These are phyloP conservation scores for Beauveria scarabaeidicola DNA, from an alignment of 2,329 filamentous ascomycete species.

Conservation along the genomic window DNA sequence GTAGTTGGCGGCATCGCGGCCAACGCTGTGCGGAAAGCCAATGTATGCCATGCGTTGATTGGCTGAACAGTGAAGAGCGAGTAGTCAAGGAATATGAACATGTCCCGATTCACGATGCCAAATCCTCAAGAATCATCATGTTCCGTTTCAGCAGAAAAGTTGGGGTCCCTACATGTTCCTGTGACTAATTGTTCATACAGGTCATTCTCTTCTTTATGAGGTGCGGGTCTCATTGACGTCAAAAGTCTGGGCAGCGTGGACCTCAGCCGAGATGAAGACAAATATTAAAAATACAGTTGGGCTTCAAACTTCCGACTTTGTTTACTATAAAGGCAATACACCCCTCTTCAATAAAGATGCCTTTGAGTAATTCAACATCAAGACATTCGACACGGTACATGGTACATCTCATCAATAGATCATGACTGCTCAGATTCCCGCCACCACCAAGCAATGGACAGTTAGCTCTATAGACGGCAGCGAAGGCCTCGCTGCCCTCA, in stretches of 20 bases:
- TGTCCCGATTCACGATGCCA: too few species aligned
- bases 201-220: background rate
- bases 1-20: too few species aligned
- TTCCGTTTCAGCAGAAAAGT: background rate
- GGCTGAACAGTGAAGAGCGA: too few species aligned
- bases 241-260: background rate
- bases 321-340: too few species aligned
- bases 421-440: conserved; percentile 1
- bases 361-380: too few species aligned
- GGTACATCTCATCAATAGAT: background rate
- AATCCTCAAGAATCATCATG: background rate
- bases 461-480: conserved; percentile 37
- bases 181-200: background rate
- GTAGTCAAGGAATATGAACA: too few species aligned
- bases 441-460: conserved; percentile 50
- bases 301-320: background rate
- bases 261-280: background rate
- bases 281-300: background rate
- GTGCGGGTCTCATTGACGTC: background rate
- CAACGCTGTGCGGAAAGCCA: too few species aligned
- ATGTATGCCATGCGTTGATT: too few species aligned
- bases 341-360: too few species aligned
- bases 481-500: conserved; percentile 46
- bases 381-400: too few species aligned
- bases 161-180: background rate